Conservation (phyloP, 2,329 filamentous ascomycete species). For the Huntiella decipiens region DNA sequence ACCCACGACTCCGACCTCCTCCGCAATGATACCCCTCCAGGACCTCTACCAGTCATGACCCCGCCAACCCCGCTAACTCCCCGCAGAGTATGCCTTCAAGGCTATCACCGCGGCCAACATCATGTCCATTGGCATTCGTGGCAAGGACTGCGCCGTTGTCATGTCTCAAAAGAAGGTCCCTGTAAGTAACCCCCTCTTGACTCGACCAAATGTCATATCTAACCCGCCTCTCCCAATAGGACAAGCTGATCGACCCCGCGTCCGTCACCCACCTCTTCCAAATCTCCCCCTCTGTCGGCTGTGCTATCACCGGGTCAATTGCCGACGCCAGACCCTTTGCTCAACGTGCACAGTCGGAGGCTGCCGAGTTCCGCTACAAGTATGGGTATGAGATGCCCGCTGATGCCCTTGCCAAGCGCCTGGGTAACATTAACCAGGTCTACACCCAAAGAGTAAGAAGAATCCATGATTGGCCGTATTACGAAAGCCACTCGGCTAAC, state of each 20-base stretch:
- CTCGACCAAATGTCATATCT: neutral
- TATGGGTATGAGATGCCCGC: constrained; percentile 99
- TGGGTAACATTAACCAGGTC: constrained; percentile 98
- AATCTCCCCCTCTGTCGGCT: constrained; percentile 87
- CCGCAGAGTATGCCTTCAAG: constrained; percentile 97
- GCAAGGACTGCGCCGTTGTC: constrained; percentile 93
- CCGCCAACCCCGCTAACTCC: neutral
- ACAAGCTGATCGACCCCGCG: constrained; percentile 95
- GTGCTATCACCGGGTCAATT: constrained; percentile 97
- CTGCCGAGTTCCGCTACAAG: constrained; percentile 96
- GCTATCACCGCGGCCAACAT: constrained; percentile 98
- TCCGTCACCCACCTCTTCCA: constrained; percentile 97
- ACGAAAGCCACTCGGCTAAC: neutral
- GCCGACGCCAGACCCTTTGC: constrained; percentile 89
- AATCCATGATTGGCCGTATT: neutral
- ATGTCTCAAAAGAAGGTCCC: constrained; percentile 99
- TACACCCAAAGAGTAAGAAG: constrained; percentile 76
- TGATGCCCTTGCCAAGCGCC: constrained; percentile 84
- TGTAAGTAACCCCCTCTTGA: constrained; percentile 35
- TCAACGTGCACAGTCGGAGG: constrained; percentile 82
- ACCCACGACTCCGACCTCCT: neutral
- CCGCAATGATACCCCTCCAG: neutral
- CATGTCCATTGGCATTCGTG: constrained; percentile 87
- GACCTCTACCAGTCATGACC: neutral
- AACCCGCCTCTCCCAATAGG: constrained; percentile 31